Base-by-base conservation (phyloP, 805 yeast species). In the Monosporozyma solicola region DNA sequence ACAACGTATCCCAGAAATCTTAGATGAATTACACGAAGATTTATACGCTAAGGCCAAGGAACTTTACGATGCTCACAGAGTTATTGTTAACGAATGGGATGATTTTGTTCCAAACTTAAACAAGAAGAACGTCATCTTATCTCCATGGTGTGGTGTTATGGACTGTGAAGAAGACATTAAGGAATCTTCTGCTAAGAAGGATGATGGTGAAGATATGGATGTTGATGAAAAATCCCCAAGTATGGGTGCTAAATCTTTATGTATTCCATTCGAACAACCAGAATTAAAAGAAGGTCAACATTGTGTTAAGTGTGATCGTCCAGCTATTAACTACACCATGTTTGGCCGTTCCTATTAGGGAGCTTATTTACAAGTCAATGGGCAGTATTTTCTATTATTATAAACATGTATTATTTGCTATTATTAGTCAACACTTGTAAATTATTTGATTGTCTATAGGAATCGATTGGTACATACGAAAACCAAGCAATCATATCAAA, bases 201-300 rank as follows among this genome's bases (percentile, higher is more conserved):
- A 85, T 67, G 84, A 82, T 62, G 86, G 89, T 60, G 92, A 85
- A 57, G 95, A 87, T 60, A 88, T 82, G 61, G 96, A 87, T 70
- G 85, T 77, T 49, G 99, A 94, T 68, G 98, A 94, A 67, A 86
- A 87, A 71, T 89, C 99, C 25, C 99, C 99, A 68, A 83, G 95
- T 51, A 94, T 94, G 99, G 99, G 99, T 68, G 99, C 99, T 60
- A 94, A 94, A 78, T 86, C 96, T 22, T 79, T 94, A 72, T 94
- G 99, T 80, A 91, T 91, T 70, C 99, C 99, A 59, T 84, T 83
- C 67, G 86, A 87, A 41, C 98, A 92, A 76, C 97, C 96, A 55
- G 80, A 74, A 64, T 79, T 92, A 71, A 80, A 80, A 69, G 74
- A 70, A 59, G 92, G 85, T 61, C 87, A 89, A 59, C 85, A 83